phyloP scores from a whole-genome alignment of 2,329 filamentous ascomycete species.

The Venturiaceae sp. region DNA sequence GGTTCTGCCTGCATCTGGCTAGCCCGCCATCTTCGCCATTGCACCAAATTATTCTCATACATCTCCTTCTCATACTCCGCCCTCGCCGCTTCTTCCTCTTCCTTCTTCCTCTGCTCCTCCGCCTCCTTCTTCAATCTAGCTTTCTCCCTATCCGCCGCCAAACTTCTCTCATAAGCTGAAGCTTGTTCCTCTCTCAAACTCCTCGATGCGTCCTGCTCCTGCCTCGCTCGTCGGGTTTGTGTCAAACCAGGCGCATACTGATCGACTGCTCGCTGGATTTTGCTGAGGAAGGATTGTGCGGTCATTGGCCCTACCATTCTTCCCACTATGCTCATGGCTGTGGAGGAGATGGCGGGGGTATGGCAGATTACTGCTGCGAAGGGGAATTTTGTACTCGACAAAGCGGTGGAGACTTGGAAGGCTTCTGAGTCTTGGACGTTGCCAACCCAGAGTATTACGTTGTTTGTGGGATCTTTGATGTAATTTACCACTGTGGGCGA shows the following conservation, averaged over 20 bases:
- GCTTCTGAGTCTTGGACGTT: constrained; percentile 90
- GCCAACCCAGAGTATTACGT: constrained; percentile 84
- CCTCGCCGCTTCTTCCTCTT: constrained; percentile 57
- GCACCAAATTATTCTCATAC: constrained; percentile 43
- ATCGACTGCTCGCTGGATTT: constrained; percentile 62
- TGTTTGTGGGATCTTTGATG: constrained; percentile 63
- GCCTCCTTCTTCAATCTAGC: constrained; percentile 68
- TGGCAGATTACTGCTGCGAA: constrained; percentile 81
- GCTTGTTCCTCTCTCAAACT: constrained; percentile 82
- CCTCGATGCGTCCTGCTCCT: constrained; percentile 72
- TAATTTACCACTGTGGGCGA: constrained; percentile 64
- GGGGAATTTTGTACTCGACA: constrained; percentile 86
- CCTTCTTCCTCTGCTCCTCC: constrained; percentile 51
- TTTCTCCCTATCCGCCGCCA: constrained; percentile 80
- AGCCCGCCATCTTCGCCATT: constrained; percentile 77
- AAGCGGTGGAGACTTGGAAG: constrained; percentile 80
- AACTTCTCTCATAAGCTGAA: constrained; percentile 81
- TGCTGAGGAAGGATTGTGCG: constrained; percentile 61
- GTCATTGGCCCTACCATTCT: constrained; percentile 65
- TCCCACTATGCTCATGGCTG: constrained; percentile 83
- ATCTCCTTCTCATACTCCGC: constrained; percentile 52
- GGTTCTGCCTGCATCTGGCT: constrained; percentile 61
- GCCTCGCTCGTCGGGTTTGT: constrained; percentile 63
- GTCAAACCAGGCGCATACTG: constrained; percentile 69
- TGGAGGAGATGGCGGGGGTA: constrained; percentile 72